phyloP scores from a whole-genome alignment of 2,329 filamentous ascomycete species.

The Fusarium gaditjirri region DNA sequence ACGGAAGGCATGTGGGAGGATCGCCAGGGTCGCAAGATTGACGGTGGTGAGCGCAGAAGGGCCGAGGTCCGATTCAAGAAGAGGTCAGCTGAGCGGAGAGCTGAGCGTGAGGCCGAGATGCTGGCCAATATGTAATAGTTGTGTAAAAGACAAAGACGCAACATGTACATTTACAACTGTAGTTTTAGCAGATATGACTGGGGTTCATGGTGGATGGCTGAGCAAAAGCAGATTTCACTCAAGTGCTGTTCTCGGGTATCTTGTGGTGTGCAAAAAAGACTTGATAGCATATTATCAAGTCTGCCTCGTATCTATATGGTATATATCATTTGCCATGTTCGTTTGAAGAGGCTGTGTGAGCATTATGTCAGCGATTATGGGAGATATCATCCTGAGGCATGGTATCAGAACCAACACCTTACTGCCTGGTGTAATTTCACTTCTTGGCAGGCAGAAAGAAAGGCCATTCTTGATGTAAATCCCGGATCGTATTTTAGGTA shows the following conservation, averaged over 20 bases:
- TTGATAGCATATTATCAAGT: neutral
- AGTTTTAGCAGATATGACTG: constrained; percentile 44
- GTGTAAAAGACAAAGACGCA: constrained; percentile 27
- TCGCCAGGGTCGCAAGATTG: constrained; percentile 87
- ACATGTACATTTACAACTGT: constrained; percentile 46
- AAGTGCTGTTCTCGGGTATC: neutral
- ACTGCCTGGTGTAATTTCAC: constrained; percentile 1
- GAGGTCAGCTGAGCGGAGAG: constrained; percentile 81
- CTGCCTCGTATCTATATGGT: neutral
- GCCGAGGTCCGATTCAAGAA: constrained; percentile 89
- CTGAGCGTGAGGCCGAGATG: constrained; percentile 62
- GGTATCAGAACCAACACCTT: neutral
- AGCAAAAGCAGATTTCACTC: constrained; percentile 29
- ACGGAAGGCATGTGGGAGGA: constrained; percentile 95
- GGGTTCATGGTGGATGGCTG: constrained; percentile 22
- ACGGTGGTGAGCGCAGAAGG: constrained; percentile 92
- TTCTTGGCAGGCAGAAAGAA: constrained; percentile 5
- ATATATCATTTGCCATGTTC: neutral
- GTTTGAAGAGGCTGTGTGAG: neutral
- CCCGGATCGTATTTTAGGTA: neutral
- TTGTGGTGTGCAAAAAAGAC: neutral
- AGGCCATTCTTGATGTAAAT: neutral
- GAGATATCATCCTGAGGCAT: neutral
- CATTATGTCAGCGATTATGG: neutral
- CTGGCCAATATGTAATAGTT: constrained; percentile 47